phyloP scores from a whole-genome alignment of 371 early-diverging fungal species.

The Syncephalastrum monosporum region DNA sequence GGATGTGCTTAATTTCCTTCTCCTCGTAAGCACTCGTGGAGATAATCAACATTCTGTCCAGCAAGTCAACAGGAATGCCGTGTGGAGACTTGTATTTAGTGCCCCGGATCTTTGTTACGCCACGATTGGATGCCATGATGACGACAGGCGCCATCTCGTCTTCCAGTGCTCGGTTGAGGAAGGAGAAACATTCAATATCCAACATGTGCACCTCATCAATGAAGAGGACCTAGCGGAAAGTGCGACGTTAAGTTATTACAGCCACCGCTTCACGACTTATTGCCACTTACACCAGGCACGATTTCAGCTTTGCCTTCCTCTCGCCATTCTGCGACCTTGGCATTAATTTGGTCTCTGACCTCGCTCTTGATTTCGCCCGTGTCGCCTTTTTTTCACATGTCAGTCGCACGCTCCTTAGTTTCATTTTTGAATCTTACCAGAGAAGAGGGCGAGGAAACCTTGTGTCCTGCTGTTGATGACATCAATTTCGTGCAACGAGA shows the following conservation, averaged over 20 bases:
- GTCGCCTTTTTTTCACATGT: slow-evolving; percentile 51
- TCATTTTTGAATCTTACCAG: slow-evolving; percentile 54
- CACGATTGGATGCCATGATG: slow-evolving; percentile 98
- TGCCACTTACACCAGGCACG: slow-evolving; percentile 86
- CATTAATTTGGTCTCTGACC: slow-evolving; percentile 98
- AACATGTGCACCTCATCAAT: slow-evolving; percentile 99
- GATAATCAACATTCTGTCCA: slow-evolving; percentile 94
- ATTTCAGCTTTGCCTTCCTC: slow-evolving; percentile 99
- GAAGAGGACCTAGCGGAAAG: slow-evolving; percentile 74
- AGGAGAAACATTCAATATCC: slow-evolving; percentile 98
- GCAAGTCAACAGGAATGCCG: slow-evolving; percentile 96
- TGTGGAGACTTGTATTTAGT: slow-evolving; percentile 92
- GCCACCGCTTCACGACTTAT: not conserved
- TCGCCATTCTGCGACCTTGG: slow-evolving; percentile 97
- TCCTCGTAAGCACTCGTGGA: slow-evolving; percentile 84
- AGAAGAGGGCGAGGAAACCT: slow-evolving; percentile 96
- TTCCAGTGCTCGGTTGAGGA: slow-evolving; percentile 96
- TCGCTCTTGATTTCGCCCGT: slow-evolving; percentile 98
- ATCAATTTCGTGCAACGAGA: slow-evolving; percentile 99
- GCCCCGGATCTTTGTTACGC: slow-evolving; percentile 92
- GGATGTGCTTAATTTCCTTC: slow-evolving; percentile 88
- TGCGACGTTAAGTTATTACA: not conserved
- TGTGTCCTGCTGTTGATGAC: slow-evolving; percentile 98
- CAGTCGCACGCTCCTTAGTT: too few species aligned
- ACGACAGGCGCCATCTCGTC: slow-evolving; percentile 95